Evolutionary conservation across 805 yeast species (phyloP).

Genomic region (Wickerhamiella sergipiensis): DNA sequence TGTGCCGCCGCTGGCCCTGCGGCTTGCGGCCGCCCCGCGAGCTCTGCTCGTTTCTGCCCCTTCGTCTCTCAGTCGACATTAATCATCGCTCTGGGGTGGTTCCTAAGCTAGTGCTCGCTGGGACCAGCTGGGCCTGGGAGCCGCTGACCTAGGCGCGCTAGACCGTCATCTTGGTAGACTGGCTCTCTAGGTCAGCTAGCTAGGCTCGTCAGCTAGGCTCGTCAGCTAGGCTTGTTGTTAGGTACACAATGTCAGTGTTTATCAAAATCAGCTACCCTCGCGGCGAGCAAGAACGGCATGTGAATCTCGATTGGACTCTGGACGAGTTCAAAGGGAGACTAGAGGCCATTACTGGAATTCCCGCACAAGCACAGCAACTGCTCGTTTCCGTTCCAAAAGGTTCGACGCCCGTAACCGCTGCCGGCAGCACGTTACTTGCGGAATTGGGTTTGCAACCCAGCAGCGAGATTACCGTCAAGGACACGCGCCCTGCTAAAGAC

Average conservation of each 20-base stretch:
- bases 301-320: constrained; percentile 50
- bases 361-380: constrained; percentile 36
- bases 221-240: neutral
- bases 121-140: too few species aligned
- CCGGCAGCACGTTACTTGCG: constrained; percentile 9
- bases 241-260: neutral
- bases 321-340: constrained; percentile 38
- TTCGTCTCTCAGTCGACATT: neutral
- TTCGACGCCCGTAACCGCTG: constrained; percentile 2
- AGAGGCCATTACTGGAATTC: constrained; percentile 64
- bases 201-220: too few species aligned
- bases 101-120: neutral
- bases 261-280: constrained; percentile 30
- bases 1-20: neutral
- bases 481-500: constrained; percentile 22
- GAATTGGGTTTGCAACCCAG: constrained; percentile 20
- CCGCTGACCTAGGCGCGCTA: too few species aligned
- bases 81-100: neutral
- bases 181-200: too few species aligned
- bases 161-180: too few species aligned
- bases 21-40: constrained; percentile 7
- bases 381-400: constrained; percentile 19
- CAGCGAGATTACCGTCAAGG: constrained; percentile 42
- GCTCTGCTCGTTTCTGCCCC: constrained; percentile 4
- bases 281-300: constrained; percentile 55